A percentile compares a stretch with the other conserved stretches of the same genome.
phyloP scores from a whole-genome alignment of 1,284 basidiomycete genomes.

The Ustilago vetiveriae region DNA sequence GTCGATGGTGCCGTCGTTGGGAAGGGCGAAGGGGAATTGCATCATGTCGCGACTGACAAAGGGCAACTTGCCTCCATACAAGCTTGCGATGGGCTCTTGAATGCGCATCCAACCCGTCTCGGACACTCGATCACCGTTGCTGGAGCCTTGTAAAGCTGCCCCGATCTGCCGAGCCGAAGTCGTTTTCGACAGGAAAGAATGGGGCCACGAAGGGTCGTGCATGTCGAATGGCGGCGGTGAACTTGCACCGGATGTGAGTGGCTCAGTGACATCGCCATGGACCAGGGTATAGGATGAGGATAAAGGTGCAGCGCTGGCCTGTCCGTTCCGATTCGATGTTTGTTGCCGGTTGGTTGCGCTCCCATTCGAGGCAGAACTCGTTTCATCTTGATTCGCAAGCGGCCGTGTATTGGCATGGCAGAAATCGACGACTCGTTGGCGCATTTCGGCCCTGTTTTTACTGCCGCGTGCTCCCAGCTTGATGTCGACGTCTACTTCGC shows the following conservation, averaged over 20 bases:
- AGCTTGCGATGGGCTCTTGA: conserved; percentile 44
- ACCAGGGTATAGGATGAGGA: conserved; percentile 1
- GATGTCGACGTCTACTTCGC: conserved; percentile 59
- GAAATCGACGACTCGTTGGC: conserved; percentile 40
- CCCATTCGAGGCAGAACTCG: not conserved
- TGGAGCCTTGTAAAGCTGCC: conserved; percentile 3
- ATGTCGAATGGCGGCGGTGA: conserved; percentile 31
- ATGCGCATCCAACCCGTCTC: conserved; percentile 47
- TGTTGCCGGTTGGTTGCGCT: not conserved
- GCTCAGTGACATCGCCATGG: conserved; percentile 54
- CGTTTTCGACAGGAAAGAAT: conserved; percentile 8
- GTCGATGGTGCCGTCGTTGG: conserved; percentile 60
- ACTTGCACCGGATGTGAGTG: conserved; percentile 14
- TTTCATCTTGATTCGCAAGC: not conserved
- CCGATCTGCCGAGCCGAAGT: conserved; percentile 1
- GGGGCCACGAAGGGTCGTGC: conserved; percentile 53
- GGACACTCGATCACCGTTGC: not conserved
- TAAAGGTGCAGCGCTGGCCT: not conserved
- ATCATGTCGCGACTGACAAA: conserved; percentile 62
- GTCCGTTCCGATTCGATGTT: not conserved
- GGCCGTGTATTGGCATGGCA: conserved; percentile 1
- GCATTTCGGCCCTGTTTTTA: conserved; percentile 55
- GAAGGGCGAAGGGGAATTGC: conserved; percentile 63
- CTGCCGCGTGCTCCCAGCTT: conserved; percentile 53
- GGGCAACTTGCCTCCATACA: conserved; percentile 65